Conservation (phyloP, 73 alveolate species). For the Paramecium pentaurelia region DNA sequence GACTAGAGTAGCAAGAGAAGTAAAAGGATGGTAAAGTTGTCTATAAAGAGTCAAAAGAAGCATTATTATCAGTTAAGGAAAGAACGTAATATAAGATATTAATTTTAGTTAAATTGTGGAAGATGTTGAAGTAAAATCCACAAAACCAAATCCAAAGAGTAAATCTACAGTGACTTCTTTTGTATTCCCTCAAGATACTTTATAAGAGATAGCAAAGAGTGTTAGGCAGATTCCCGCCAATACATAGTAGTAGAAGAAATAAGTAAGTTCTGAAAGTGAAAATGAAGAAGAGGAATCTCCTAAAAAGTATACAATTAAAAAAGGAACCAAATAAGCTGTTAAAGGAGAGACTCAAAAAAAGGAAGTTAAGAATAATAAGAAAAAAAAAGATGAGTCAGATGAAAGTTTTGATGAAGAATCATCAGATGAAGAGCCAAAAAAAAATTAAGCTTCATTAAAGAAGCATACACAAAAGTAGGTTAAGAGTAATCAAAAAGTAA, state of each 20-base stretch:
- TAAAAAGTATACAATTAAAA: background rate
- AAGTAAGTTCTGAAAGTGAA: background rate
- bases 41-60: background rate
- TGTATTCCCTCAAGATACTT: background rate
- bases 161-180: background rate
- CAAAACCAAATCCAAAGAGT: background rate
- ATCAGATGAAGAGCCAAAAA: background rate
- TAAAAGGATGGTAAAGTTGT: background rate
- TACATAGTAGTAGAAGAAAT: background rate
- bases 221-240: background rate
- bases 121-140: background rate
- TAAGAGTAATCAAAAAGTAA: background rate
- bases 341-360: background rate
- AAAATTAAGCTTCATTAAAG: background rate
- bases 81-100: background rate
- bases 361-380: background rate
- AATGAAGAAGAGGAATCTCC: background rate
- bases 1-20: background rate
- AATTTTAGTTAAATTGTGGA: background rate
- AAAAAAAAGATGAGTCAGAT: background rate
- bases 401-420: slow-evolving; percentile 13
- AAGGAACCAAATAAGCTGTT: background rate
- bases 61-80: background rate
- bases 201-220: background rate
- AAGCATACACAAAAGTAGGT: background rate